Evolutionary conservation across 2,329 filamentous ascomycete genomes (phyloP), one percentile per base, ranked within the genome.

Genomic region (Cordyceps tenuipes): DNA sequence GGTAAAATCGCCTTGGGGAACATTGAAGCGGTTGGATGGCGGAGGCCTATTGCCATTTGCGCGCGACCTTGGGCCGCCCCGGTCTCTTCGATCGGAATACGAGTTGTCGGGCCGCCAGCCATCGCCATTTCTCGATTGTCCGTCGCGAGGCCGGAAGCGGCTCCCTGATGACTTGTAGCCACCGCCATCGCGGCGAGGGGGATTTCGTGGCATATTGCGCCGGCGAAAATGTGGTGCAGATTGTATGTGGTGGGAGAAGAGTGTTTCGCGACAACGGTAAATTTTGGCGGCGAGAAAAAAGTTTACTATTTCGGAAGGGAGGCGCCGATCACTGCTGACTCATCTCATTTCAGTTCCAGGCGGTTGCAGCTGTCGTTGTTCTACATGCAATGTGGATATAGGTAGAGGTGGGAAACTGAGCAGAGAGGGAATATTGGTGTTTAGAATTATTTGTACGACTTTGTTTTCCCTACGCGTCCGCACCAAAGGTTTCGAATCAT

Each of bases 1-100:
- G 0, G 79, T 81, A 66, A 85, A 85, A 55, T 84, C 80, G 43
- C 80, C 69, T 53, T 74, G 75, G 1, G 75, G 68, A 3, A 69
- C 66, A 34, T 66, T 64, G 15, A 60, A 59, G 13, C 70, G 68
- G 4, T 68, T 67, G 34, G 73, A 71, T 8, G 68, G 56, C 15
- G 23, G 19, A 51, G 39, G 53, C n/a, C 34, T 43, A 19, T 60
- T 19, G 41, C 39, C 10, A 23, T 61, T 52, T 17, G 36, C 15
- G 26, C 23, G 26, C 12, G 39, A 44, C 15, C 34, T 43, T 3
- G 43, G 19, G 48, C 47, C 57, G 46, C 52, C 57, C 8, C 52
- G 36, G 19, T 47, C 60, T 34, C 46, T 51, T 50, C 39, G 26
- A 19, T 61, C 53, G 10, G 39, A 31, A 17, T 57, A 39, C n/a